Conservation (phyloP, 2,329 filamentous ascomycete genomes). For the Grosmannia penicillata region DNA sequence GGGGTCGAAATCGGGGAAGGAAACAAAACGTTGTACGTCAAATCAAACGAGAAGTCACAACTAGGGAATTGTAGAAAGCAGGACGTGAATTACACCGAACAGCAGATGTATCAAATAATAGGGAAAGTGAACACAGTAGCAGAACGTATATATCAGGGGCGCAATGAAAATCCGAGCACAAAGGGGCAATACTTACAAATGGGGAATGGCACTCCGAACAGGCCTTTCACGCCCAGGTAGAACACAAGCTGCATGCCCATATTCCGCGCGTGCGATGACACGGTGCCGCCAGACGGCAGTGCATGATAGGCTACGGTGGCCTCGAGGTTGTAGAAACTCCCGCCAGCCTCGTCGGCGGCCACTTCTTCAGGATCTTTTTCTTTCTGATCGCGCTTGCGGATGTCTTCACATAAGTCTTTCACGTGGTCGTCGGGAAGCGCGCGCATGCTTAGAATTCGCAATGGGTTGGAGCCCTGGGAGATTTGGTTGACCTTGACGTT, state of each 20-base stretch:
- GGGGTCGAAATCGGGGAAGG: too few species aligned
- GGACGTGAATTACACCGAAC: too few species aligned
- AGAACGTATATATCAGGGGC: too few species aligned
- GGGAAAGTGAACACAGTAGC: too few species aligned
- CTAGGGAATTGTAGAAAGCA: too few species aligned
- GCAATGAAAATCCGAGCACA: not conserved
- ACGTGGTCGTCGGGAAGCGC: constrained; percentile 74
- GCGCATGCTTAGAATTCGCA: constrained; percentile 75
- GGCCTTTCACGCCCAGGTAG: constrained; percentile 76
- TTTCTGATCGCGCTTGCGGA: constrained; percentile 64
- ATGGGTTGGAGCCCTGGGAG: constrained; percentile 79
- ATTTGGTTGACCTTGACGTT: constrained; percentile 93
- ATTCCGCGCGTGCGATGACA: constrained; percentile 74
- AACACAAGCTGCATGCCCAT: constrained; percentile 97
- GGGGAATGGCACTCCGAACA: constrained; percentile 78
- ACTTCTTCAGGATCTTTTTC: constrained; percentile 75
- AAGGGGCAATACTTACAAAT: constrained; percentile 45
- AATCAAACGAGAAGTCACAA: too few species aligned
- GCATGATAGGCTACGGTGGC: constrained; percentile 86
- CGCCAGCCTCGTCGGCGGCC: constrained; percentile 78
- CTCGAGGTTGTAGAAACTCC: constrained; percentile 86
- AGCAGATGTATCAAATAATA: too few species aligned
- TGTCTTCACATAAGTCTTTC: constrained; percentile 65
- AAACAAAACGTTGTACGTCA: too few species aligned
- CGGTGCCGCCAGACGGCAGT: constrained; percentile 51